Evolutionary conservation across 371 early-diverging fungal species (phyloP), one percentile per base, ranked within the genome.

Genomic region (Mortierella sp.): DNA sequence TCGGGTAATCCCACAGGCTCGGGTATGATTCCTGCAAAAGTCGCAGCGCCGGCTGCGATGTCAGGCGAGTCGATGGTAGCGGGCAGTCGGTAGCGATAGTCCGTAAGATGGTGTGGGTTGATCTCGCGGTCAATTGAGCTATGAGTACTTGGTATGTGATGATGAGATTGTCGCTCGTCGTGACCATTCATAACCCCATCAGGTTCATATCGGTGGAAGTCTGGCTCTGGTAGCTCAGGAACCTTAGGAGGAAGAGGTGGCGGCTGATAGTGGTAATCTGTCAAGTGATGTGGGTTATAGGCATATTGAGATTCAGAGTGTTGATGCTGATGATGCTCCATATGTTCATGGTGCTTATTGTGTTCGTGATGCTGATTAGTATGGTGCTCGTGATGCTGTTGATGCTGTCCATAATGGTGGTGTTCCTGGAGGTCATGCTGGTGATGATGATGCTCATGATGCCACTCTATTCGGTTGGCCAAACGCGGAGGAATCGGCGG

Each of bases 41-140:
- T 42, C 12, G 57, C 48, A 2, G 41, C 42, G 19, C 47, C 60
- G 39, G 27, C 59, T 4, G 48, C 26, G 14, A 31, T 50, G n/a
- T 53, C 52, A 2, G 69, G 50, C 4, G 31, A 52, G 48, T 61
- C 70, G 23, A 49, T 50, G 39, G 50, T 37, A n/a, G 63, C 23
- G 27, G 76, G 69, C 12, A 76, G 55, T 17, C 78, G 48, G 55
- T 61, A 76, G 19, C 70, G 70, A 42, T 70, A 76, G 21, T 76
- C 78, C 8, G 78, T 76, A 53, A 76, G 28, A 17, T 76, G 78
- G 39, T 76, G 78, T 26, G 78, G 78, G 19, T 76, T 76, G 43
- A 37, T 30, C 19, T 70, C 70, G 0, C 24, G 60, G 19, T 60
- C 64, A 5, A 30, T 21, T 27, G 51, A 34, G 27, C 52, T 39